Evolutionary conservation across 495 filamentous ascomycete genomes (phyloP).

Genomic region (Neurospora sp.): DNA sequence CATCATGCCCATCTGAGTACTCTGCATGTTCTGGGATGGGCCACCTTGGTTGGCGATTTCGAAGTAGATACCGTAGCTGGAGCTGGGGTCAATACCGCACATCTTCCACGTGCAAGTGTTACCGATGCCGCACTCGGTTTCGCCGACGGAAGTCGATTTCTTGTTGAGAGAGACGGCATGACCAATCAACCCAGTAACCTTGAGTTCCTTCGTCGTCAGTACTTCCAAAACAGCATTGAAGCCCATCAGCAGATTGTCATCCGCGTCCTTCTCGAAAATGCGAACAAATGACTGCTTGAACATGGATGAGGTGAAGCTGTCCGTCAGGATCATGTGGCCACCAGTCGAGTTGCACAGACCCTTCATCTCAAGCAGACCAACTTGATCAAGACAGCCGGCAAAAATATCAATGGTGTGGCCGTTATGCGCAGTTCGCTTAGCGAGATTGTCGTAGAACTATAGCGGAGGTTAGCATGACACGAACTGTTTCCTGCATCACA

Average conservation of each 20-base stretch:
- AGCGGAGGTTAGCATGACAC: constrained; percentile 18
- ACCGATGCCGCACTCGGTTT: constrained; percentile 97
- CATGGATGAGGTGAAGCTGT: constrained; percentile 98
- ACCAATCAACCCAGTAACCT: constrained; percentile 96
- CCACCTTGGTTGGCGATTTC: constrained; percentile 94
- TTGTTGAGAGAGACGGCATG: constrained; percentile 96
- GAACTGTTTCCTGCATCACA: not conserved
- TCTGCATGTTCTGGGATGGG: constrained; percentile 73
- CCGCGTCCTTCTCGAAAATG: constrained; percentile 91
- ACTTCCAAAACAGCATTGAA: constrained; percentile 98
- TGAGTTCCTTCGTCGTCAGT: constrained; percentile 94
- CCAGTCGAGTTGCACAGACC: constrained; percentile 92
- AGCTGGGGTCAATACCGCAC: constrained; percentile 90
- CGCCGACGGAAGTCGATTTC: constrained; percentile 92
- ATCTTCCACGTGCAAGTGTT: constrained; percentile 99
- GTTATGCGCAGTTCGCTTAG: constrained; percentile 94
- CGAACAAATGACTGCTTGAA: constrained; percentile 99
- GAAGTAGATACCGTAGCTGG: constrained; percentile 94
- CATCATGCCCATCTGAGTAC: constrained; percentile 88
- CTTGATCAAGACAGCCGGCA: constrained; percentile 95
- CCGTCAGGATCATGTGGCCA: constrained; percentile 96
- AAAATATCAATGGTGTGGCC: constrained; percentile 97
- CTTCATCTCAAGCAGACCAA: constrained; percentile 98
- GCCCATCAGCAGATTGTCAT: constrained; percentile 93
- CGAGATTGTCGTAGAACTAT: constrained; percentile 93